phyloP scores from a whole-genome alignment of 768 basidiomycete genomes.

The Lentinus brumalis region DNA sequence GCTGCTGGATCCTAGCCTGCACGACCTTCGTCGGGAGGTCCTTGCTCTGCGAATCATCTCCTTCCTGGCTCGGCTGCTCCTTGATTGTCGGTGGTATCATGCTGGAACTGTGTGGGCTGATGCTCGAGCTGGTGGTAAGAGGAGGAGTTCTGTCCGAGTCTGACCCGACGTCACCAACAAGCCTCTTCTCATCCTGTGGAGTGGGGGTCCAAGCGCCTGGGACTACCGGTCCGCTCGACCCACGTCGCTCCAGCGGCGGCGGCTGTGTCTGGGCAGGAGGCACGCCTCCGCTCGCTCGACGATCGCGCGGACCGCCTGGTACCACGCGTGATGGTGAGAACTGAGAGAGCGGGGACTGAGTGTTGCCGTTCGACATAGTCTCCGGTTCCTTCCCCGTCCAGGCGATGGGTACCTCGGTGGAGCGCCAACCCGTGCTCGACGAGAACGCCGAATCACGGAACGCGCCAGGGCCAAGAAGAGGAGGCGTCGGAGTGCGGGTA shows the following conservation, averaged over 20 bases:
- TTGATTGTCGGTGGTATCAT: slow-evolving; percentile 28
- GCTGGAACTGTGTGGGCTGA: slow-evolving; percentile 11
- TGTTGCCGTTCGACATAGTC: slow-evolving; percentile 8
- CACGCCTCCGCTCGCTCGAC: slow-evolving; percentile 11
- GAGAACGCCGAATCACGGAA: slow-evolving; percentile 73
- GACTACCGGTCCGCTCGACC: slow-evolving; percentile 38
- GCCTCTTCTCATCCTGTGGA: slow-evolving; percentile 49
- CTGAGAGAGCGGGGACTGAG: background rate
- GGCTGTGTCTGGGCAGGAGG: background rate
- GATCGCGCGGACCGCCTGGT: slow-evolving; percentile 11
- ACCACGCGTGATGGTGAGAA: slow-evolving; percentile 13
- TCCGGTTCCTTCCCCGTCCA: slow-evolving; percentile 57
- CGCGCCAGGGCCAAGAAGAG: slow-evolving; percentile 56
- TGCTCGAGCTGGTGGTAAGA: slow-evolving; percentile 12
- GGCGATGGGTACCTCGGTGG: slow-evolving; percentile 56
- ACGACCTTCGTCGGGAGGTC: slow-evolving; percentile 13
- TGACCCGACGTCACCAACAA: slow-evolving; percentile 23
- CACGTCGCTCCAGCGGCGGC: slow-evolving; percentile 20
- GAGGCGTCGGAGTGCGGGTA: slow-evolving; percentile 32
- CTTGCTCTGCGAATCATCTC: slow-evolving; percentile 6
- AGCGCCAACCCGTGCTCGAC: slow-evolving; percentile 42
- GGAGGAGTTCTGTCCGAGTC: background rate
- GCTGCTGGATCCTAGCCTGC: slow-evolving; percentile 51
- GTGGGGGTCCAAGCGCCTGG: slow-evolving; percentile 60
- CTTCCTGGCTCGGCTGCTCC: slow-evolving; percentile 27